Conservation (phyloP, 148 eudicot species). For the Vaccinium myrtillus region DNA sequence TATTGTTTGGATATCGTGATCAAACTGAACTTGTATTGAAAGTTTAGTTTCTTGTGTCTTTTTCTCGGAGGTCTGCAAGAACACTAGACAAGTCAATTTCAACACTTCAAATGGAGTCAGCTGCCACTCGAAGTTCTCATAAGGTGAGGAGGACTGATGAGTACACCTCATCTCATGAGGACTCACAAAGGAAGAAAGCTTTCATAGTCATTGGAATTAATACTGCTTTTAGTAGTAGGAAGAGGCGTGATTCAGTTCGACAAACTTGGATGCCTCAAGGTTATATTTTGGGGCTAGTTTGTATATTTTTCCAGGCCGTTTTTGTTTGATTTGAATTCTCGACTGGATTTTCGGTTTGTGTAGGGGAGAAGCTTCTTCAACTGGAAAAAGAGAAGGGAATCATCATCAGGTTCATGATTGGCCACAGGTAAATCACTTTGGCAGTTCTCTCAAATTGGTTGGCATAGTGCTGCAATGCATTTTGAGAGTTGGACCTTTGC, state of each 20-base stretch:
- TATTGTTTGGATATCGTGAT: not conserved
- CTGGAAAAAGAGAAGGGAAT: constrained; percentile 88
- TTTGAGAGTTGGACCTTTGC: too few relatives aligned
- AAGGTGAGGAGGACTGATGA: constrained; percentile 35
- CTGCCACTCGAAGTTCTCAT: constrained; percentile 52
- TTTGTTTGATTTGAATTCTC: not conserved
- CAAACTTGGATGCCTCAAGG: constrained; percentile 99
- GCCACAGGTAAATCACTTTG: constrained; percentile 63
- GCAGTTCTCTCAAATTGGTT: not conserved
- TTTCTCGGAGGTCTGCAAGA: constrained; percentile 44
- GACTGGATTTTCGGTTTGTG: not conserved
- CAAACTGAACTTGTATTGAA: not conserved
- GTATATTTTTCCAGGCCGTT: not conserved
- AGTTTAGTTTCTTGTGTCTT: not conserved
- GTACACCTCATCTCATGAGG: constrained; percentile 30
- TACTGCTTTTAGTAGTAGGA: constrained; percentile 96
- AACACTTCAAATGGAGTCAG: constrained; percentile 74
- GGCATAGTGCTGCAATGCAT: too few relatives aligned
- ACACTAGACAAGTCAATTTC: constrained; percentile 77
- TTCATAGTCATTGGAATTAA: constrained; percentile 88
- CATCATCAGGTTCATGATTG: constrained; percentile 85
- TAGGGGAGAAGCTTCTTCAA: constrained; percentile 73
- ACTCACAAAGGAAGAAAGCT: constrained; percentile 57
- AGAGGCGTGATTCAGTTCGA: constrained; percentile 91
- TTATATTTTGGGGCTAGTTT: not conserved